Evolutionary conservation across 768 basidiomycete species (phyloP), one percentile per base, ranked within the genome.

Genomic region (Amanita subjunquillea): DNA sequence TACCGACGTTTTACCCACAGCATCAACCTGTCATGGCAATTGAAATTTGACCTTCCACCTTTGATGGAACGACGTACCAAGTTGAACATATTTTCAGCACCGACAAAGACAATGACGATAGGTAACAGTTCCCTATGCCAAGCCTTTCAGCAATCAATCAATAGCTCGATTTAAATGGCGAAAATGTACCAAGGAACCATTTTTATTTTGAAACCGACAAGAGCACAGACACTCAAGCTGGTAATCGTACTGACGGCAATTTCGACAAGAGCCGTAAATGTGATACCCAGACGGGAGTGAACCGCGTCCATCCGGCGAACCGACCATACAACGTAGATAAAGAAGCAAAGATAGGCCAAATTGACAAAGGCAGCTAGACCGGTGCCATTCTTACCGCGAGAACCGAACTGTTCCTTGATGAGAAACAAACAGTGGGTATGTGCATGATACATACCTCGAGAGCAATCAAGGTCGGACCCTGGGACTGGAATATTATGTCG

Each of bases 81-180:
- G 60, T 85, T 87, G 64, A 92, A 90, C 94, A 98, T 97, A 60
- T 97, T 98, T 70, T 98, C 95, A 2, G 91, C 88, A 2, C 95
- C 95, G 12, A 95, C 87, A 58, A 98, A 94, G 6, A 93, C 80
- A 48, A 99, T 92, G 36, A 96, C 87, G 54, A 97, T 87, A 1
- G 94, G 94, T 48, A 99, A 73, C 39, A 95, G 69, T 63, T 88
- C 85, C 89, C 89, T 91, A 44, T 25, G 27, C 30, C 48, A 25
- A 32, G 41, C 50, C 50, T 47, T 53, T 54, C 48, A 46, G 56
- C 45, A 36, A 27, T 48, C 50, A 20, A 43, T 44, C 39, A 40
- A 38, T 23, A 41, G 13, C 6, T 17, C 37, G 32, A 41, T 23
- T 49, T 43, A 42, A 22, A 42, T 41, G 8, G 30, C 40, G 56